Base-by-base conservation (phyloP, 768 basidiomycete species). In the Tylopilus sp. region DNA sequence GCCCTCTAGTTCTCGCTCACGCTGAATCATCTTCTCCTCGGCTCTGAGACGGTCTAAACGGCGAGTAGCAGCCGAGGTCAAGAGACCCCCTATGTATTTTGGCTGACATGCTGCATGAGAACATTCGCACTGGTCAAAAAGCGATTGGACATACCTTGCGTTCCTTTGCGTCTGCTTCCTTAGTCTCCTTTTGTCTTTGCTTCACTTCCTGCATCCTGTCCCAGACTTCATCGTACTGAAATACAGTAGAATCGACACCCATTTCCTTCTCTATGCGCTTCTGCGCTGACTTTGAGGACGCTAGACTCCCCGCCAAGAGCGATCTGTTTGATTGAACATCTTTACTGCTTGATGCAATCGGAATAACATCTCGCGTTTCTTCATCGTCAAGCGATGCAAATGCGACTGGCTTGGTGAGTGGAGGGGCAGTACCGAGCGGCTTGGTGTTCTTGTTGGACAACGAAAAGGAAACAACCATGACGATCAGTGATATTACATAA, bases 1-100 rank as follows among this genome's bases (percentile, higher is more conserved):
- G 0, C 97, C 97, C 71, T 99, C 97, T 18, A 79, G 73, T 71
- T 95, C 91, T 20, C 97, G 81, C 68, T 98, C 97, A 40, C 81
- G 79, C 66, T 95, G 90, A 66, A 98, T 86, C 88, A 95, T 88
- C 77, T 98, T 98, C 71, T 98, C 95, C 69, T 99, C 97, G 0
- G 97, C 97, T 48, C 94, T 79, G 11, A 98, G 71, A 61, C 91
- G 80, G 68, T 99, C 97, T 43, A 95, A 68, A 60, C 85, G 83
- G 22, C 97, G 80, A 23, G 92, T 92, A n/a, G 85, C 83, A 25
- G 97, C 94, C 8, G 91, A 81, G 15, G 73, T 71, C 2, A 98
- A 74, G 30, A 98, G 79, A 22, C 79, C 81, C 35, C 79, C 78
- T 47, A 98, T 97, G 64, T 98, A 98, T 73, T 97, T 98, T 1